phyloP scores from a whole-genome alignment of 805 yeast species.

The Saccharomyces eubayanus region DNA sequence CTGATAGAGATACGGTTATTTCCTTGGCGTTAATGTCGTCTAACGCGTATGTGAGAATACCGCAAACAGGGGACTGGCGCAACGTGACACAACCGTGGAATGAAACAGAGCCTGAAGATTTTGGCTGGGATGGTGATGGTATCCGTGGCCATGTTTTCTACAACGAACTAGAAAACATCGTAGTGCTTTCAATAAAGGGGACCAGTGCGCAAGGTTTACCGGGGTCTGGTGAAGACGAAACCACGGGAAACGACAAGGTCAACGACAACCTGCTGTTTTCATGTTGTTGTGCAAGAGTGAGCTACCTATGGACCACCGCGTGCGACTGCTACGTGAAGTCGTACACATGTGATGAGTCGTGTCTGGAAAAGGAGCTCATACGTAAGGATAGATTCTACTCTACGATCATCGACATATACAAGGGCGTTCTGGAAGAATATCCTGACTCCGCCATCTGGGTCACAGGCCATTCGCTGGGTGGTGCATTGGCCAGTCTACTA shows the following conservation, averaged over 20 bases:
- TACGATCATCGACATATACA: constrained; percentile 68
- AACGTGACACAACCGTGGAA: constrained; percentile 61
- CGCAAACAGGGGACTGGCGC: constrained; percentile 78
- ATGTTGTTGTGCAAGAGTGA: constrained; percentile 91
- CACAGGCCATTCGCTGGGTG: constrained; percentile 94
- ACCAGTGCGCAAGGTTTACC: constrained; percentile 75
- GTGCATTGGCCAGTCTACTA: constrained; percentile 67
- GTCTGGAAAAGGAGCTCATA: constrained; percentile 69
- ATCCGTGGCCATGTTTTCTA: constrained; percentile 86
- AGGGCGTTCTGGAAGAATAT: constrained; percentile 57
- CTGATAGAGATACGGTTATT: constrained; percentile 65
- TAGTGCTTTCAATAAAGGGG: constrained; percentile 81
- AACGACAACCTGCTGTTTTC: constrained; percentile 87
- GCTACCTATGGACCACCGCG: constrained; percentile 88
- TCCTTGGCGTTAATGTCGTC: constrained; percentile 79
- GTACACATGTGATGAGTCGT: constrained; percentile 80
- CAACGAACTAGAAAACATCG: constrained; percentile 45
- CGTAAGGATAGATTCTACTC: constrained; percentile 75
- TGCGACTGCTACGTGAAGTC: constrained; percentile 85
- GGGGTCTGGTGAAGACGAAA: constrained; percentile 72
- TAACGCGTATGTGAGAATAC: constrained; percentile 79
- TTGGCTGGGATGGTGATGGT: constrained; percentile 85
- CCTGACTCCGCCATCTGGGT: constrained; percentile 76
- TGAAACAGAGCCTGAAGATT: constrained; percentile 42
- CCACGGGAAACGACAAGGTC: constrained; percentile 68